Evolutionary conservation across 2,329 filamentous ascomycete species (phyloP).

Genomic region (Zopfia rhizophila): DNA sequence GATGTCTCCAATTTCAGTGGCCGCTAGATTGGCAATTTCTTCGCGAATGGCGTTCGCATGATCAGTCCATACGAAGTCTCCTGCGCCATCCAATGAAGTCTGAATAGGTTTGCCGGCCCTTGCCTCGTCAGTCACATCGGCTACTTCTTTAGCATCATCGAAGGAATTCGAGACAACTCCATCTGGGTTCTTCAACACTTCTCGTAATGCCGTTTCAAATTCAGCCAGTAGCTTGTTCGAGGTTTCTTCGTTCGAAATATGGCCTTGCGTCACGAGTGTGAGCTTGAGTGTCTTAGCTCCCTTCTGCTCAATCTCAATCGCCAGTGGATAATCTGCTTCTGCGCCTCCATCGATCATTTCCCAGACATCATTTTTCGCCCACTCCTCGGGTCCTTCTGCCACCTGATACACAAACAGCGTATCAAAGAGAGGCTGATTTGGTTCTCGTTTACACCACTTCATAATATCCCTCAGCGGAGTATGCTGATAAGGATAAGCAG

Average conservation of each 20-base stretch:
- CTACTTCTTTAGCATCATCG: not conserved
- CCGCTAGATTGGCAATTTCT: conserved; percentile 72
- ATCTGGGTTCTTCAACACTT: conserved; percentile 48
- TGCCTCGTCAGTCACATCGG: not conserved
- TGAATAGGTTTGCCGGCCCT: not conserved
- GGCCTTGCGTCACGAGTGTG: conserved; percentile 68
- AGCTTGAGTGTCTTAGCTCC: conserved; percentile 62
- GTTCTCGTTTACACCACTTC: conserved; percentile 75
- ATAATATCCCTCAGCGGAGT: conserved; percentile 81
- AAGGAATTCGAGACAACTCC: conserved; percentile 28
- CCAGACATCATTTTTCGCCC: conserved; percentile 63
- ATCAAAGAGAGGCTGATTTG: conserved; percentile 71
- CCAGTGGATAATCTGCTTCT: conserved; percentile 76
- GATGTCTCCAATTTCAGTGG: conserved; percentile 63
- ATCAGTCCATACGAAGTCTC: conserved; percentile 68
- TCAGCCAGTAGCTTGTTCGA: conserved; percentile 54
- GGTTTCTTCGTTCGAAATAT: conserved; percentile 49
- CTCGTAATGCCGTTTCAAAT: conserved; percentile 54
- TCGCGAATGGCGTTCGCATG: conserved; percentile 65
- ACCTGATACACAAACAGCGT: conserved; percentile 84
- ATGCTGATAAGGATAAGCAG: conserved; percentile 77
- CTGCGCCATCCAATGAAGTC: conserved; percentile 1
- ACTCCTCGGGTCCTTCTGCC: conserved; percentile 30
- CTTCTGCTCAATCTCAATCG: conserved; percentile 75
- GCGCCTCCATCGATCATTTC: conserved; percentile 51